These are phyloP conservation scores for Nannizziopsis barbatae DNA, from an alignment of 2,329 filamentous ascomycete species.

Conservation along the genomic window DNA sequence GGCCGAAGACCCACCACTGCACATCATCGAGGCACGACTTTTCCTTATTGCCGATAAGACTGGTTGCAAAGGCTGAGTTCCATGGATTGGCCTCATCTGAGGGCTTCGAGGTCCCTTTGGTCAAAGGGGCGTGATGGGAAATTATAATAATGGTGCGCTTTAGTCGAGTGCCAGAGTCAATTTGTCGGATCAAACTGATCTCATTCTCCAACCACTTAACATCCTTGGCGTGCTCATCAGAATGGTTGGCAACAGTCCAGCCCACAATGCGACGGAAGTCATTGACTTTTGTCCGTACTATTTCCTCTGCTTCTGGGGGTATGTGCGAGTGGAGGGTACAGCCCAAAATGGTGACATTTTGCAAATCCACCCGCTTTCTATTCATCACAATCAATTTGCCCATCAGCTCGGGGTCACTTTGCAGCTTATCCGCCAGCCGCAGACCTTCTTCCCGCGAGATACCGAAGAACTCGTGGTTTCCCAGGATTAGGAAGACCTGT, in stretches of 20 bases:
- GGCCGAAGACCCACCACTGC: conserved; percentile 35
- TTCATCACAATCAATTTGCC: conserved; percentile 18
- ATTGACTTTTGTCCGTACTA: conserved; percentile 37
- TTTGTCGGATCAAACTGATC: conserved; percentile 18
- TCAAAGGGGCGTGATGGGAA: conserved; percentile 46
- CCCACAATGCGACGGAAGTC: conserved; percentile 43
- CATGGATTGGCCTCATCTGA: conserved; percentile 39
- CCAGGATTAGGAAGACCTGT: conserved; percentile 25
- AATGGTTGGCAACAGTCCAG: conserved; percentile 44
- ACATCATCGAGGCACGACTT: conserved; percentile 8
- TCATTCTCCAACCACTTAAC: conserved; percentile 39
- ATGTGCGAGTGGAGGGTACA: conserved; percentile 47
- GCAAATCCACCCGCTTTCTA: conserved; percentile 18
- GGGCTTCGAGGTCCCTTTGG: conserved; percentile 39
- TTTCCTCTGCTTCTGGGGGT: conserved; percentile 26
- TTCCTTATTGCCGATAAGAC: conserved; percentile 3
- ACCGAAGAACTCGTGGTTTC: conserved; percentile 33
- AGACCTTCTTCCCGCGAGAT: conserved; percentile 19
- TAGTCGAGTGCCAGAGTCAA: neutral
- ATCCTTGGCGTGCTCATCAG: conserved; percentile 38
- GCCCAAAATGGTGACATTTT: conserved; percentile 40
- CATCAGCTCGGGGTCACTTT: conserved; percentile 15
- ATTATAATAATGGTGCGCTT: conserved; percentile 35
- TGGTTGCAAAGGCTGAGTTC: conserved; percentile 36
- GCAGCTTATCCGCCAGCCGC: conserved; percentile 14